Evolutionary conservation across 2,329 filamentous ascomycete species (phyloP), one percentile per base, ranked within the genome.

Genomic region (Meredithiella fracta): DNA sequence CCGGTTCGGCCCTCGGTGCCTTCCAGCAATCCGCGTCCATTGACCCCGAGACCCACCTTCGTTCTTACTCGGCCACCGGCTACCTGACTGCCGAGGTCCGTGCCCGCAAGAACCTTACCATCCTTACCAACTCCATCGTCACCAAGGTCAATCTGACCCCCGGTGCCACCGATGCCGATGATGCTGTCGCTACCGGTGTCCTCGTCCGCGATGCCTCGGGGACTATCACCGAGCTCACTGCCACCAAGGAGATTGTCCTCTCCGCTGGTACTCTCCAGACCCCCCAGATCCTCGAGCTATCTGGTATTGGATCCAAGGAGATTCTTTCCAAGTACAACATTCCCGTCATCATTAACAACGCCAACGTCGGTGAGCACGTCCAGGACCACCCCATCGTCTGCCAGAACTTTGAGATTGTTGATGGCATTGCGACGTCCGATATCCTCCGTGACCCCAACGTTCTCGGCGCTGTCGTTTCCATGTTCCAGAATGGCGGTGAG

Each of bases 351-450:
- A 66, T 73, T 26, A 66, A 74, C 56, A 68, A 77, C 0, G 76
- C 76, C 0, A 78, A 76, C 38, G 77, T 83, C 14, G 79, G 79
- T 47, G 72, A 68, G 17, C 80, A 80, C 64, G 68, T 82, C 25
- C 71, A 78, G 62, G 77, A 82, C 62, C 74, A 75, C 14, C 58
- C 58, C 25, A 61, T 61, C 42, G 29, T 61, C 3, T 60, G 56
- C 47, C 72, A 68, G 54, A 63, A 59, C 63, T 71, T 73, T 62
- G 70, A 73, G 40, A 68, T 72, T 42, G 67, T 66, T 53, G 66
- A 69, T 7, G 65, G 65, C 22, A n/a, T 58, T 25, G 25, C 15
- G 44, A 54, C 56, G 2, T 58, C 61, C 31, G 67, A 72, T 55
- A 58, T 65, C 20, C 60, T 72, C 14, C 66, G 65, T 22, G 65